Evolutionary conservation across 257 asterid genomes (phyloP).

Genomic region (Solanum virginianum): DNA sequence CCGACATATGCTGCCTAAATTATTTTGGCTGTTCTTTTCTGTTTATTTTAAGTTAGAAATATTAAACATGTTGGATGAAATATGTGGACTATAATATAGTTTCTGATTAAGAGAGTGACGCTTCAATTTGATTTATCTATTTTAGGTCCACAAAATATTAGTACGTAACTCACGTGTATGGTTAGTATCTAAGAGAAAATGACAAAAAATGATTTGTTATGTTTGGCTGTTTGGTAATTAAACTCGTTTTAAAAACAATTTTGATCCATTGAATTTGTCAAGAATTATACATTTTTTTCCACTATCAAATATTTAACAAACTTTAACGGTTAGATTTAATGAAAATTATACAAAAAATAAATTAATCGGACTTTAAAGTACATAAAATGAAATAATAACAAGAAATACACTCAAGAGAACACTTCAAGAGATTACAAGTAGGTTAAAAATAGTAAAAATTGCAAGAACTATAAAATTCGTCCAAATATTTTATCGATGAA

Average conservation of each 20-base stretch:
- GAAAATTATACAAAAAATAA: neutral
- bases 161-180: neutral
- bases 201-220: neutral
- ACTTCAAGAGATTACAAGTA: neutral
- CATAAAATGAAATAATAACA: too few relatives aligned
- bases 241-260: neutral
- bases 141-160: neutral
- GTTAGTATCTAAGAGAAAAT: neutral
- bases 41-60: neutral
- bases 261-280: neutral
- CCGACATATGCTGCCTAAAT: too few relatives aligned
- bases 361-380: too few relatives aligned
- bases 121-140: neutral
- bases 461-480: neutral
- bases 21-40: neutral
- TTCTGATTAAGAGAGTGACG: neutral
- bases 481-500: neutral
- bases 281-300: neutral
- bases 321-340: neutral
- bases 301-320: neutral
- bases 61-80: neutral
- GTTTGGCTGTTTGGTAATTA: neutral
- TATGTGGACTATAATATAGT: neutral
- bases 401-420: too few relatives aligned
- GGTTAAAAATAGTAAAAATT: neutral